Conservation (phyloP, 148 eudicot species). For the Silene uniflora region DNA sequence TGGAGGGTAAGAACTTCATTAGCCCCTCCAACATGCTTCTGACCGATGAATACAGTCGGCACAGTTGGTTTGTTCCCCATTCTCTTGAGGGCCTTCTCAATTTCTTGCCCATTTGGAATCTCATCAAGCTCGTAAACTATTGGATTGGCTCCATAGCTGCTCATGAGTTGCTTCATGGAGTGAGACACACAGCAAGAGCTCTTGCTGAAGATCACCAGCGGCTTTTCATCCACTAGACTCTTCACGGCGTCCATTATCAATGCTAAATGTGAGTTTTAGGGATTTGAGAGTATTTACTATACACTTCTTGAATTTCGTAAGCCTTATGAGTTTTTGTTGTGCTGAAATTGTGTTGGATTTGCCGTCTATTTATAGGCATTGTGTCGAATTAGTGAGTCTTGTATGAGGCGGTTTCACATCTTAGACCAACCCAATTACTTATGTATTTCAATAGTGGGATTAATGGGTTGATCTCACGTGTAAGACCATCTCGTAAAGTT, state of each 20-base stretch:
- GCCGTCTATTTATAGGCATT: slow-evolving; percentile 30
- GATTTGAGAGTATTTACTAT: neutral
- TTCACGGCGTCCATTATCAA: slow-evolving; percentile 32
- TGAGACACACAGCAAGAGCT: slow-evolving; percentile 66
- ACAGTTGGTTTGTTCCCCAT: slow-evolving; percentile 45
- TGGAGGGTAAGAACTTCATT: slow-evolving; percentile 75
- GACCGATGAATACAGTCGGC: slow-evolving; percentile 69
- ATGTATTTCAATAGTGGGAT: neutral
- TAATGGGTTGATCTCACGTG: neutral
- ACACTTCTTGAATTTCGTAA: neutral
- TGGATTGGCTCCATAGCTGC: slow-evolving; percentile 63
- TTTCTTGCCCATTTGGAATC: slow-evolving; percentile 51
- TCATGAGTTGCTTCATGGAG: slow-evolving; percentile 51
- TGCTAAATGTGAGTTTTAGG: neutral
- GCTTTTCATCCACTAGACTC: slow-evolving; percentile 42
- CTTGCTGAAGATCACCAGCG: slow-evolving; percentile 77
- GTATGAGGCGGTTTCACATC: neutral
- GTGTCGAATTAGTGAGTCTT: neutral
- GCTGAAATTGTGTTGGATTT: slow-evolving; percentile 7
- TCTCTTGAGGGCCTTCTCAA: slow-evolving; percentile 46
- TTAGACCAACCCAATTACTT: neutral
- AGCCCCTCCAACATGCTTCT: slow-evolving; percentile 63
- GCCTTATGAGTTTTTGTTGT: slow-evolving; percentile 5
- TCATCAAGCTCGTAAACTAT: slow-evolving; percentile 62
- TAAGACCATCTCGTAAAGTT: neutral